phyloP scores from a whole-genome alignment of 208 protist genomes.

The Wallacemonas sp. region DNA sequence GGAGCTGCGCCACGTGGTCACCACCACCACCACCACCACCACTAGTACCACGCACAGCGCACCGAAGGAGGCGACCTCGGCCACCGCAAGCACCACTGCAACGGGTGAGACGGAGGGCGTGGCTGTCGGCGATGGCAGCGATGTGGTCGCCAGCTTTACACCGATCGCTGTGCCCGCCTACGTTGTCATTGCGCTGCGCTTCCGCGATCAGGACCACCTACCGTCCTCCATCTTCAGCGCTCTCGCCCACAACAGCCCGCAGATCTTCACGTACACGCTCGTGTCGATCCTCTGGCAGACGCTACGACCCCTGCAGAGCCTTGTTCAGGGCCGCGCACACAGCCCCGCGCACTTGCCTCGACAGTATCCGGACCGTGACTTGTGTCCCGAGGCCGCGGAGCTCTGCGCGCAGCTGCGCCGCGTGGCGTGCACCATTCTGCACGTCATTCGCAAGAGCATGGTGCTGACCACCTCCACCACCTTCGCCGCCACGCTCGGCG shows the following conservation, averaged over 20 bases:
- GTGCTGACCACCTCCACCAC: conserved; percentile 11
- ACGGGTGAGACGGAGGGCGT: neutral
- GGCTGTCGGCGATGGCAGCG: neutral
- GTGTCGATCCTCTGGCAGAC: conserved; percentile 23
- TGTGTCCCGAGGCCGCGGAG: conserved; percentile 1
- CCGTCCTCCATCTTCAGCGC: conserved; percentile 20
- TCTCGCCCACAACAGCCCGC: conserved; percentile 29
- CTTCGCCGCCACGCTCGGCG: conserved; percentile 29
- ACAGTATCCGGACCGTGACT: neutral
- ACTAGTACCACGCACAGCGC: too few relatives aligned
- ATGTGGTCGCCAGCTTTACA: neutral
- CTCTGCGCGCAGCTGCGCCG: conserved; percentile 7
- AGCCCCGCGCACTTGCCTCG: neutral
- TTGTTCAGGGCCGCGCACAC: conserved; percentile 13
- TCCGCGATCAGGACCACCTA: conserved; percentile 18
- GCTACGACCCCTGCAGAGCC: conserved; percentile 20
- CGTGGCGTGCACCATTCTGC: conserved; percentile 21
- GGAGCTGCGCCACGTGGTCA: conserved; percentile 15
- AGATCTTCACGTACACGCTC: conserved; percentile 27
- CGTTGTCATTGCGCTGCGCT: conserved; percentile 39
- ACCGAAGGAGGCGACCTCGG: too few relatives aligned
- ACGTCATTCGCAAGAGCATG: conserved; percentile 29
- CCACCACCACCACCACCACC: too few relatives aligned
- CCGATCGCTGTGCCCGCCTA: conserved; percentile 43
- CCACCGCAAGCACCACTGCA: neutral